These are phyloP conservation scores for Carex parvula DNA, from an alignment of 176 grass and related monocot species.

Conservation along the genomic window DNA sequence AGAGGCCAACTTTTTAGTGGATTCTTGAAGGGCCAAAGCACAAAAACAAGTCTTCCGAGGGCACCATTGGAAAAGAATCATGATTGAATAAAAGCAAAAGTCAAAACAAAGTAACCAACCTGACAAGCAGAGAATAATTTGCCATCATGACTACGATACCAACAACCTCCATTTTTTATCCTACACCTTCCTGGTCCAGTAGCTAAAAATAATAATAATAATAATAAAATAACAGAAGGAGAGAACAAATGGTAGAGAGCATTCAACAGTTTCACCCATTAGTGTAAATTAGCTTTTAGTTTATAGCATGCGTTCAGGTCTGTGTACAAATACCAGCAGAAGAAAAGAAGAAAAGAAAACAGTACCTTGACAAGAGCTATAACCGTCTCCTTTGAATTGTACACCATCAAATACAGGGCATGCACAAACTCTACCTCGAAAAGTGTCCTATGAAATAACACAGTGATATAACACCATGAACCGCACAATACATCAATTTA, in stretches of 20 bases:
- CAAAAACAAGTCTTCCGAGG: not conserved
- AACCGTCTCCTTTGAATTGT: conserved; percentile 83
- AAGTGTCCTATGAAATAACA: conserved; percentile 56
- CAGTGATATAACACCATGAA: conserved; percentile 2
- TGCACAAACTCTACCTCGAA: conserved; percentile 86
- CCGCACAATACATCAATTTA: not conserved
- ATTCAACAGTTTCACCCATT: conserved; percentile 8
- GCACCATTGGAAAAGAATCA: not conserved
- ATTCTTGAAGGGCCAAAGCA: not conserved
- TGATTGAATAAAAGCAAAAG: conserved; percentile 4
- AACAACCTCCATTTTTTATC: conserved; percentile 82
- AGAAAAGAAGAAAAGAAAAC: conserved; percentile 17
- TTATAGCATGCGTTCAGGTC: conserved; percentile 21
- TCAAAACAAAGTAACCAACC: conserved; percentile 30
- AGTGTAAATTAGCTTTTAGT: conserved; percentile 20
- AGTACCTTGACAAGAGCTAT: conserved; percentile 79
- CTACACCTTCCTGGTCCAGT: conserved; percentile 78
- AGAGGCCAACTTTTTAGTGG: not conserved
- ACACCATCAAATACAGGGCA: conserved; percentile 73
- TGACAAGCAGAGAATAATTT: conserved; percentile 80
- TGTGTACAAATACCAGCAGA: conserved; percentile 21
- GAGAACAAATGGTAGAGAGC: conserved; percentile 11
- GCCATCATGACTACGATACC: conserved; percentile 57
- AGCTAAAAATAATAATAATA: conserved; percentile 47
- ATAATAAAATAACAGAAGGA: conserved; percentile 8